phyloP scores from a whole-genome alignment of 768 basidiomycete species.

The Rhodotorula diobovata region DNA sequence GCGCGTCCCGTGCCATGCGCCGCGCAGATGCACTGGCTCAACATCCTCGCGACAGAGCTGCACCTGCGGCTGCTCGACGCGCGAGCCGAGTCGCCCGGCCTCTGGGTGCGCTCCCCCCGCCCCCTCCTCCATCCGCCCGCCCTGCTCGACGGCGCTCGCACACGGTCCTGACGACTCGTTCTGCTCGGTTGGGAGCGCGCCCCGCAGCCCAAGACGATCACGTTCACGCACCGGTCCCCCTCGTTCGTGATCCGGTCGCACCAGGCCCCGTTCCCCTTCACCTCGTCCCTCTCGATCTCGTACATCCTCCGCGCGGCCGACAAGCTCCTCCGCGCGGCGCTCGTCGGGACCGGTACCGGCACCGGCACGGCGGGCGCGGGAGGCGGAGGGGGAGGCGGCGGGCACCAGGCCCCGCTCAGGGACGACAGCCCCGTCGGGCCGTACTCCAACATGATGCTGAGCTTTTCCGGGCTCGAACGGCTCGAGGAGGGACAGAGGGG shows the following conservation, averaged over 20 bases:
- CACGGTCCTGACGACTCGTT: no score
- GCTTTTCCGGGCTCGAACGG: constrained; percentile 71
- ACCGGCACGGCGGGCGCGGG: constrained; percentile 7
- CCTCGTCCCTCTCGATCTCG: constrained; percentile 67
- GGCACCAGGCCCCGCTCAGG: constrained; percentile 18
- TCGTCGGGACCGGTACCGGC: constrained; percentile 49
- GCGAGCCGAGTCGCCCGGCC: constrained; percentile 61
- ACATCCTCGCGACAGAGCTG: constrained; percentile 84
- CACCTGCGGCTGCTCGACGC: constrained; percentile 78
- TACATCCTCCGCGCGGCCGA: constrained; percentile 69
- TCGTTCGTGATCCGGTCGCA: constrained; percentile 63
- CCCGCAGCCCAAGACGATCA: constrained; percentile 88
- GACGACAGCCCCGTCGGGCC: constrained; percentile 51
- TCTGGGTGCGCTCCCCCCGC: constrained; percentile 35
- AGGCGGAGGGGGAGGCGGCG: no score
- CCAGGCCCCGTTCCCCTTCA: constrained; percentile 83
- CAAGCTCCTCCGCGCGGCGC: constrained; percentile 79
- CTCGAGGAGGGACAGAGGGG: constrained; percentile 73
- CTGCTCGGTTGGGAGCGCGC: neutral
- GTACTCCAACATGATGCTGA: constrained; percentile 66
- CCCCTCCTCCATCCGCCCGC: neutral
- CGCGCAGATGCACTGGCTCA: constrained; percentile 67
- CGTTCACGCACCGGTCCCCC: constrained; percentile 72
- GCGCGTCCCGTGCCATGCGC: neutral
- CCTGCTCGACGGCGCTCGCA: no score